Base-by-base conservation (phyloP, 2,329 filamentous ascomycete species). In the Stemphylium vesicarium region DNA sequence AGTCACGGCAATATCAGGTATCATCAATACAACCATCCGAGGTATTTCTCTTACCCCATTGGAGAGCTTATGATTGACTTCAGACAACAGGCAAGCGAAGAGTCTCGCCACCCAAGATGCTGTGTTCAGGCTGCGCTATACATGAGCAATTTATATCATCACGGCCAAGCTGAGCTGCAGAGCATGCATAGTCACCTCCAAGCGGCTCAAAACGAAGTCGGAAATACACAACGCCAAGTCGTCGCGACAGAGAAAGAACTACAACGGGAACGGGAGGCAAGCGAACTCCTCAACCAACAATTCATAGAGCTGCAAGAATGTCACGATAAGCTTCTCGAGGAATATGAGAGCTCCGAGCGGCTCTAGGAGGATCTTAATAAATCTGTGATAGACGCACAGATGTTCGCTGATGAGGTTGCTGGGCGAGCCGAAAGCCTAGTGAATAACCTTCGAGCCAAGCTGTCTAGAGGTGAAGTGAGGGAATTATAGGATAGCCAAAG, bases 201-300 rank as follows among this genome's bases (percentile, higher is more conserved):
- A 32, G 20, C 15, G 12, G 10, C 18, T 29, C 11, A 51, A 39
- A 44, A 44, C n/a, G 7, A 51, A 29, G 39, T 50, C 29, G 11
- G 29, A 26, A 36, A 50, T 33, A n/a, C 6, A 38, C 35, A 20
- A 29, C 5, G 22, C 40, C 12, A 50, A 11, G 13, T 45, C 6
- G n/a, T 24, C 12, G n/a, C 22, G 3, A 44, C 15, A 41, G 31
- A 56, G 36, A 13, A 51, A 46, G 37, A 42, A 11, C 29, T 56
- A 40, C 20, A 40, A 35, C 20, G 11, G 8, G 42, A 40, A 40
- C 20, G 20, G n/a, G 3, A 52, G 10, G 13, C 29, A 26, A 40
- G 8, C 6, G 20, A 52, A 40, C 49, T 52, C n/a, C 12, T 52
- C 3, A 56, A 61, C 42, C 18, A 61, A 49, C 16, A 49, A 53